Base-by-base conservation (phyloP, 192 early-diverging fungal species). In the Bifiguratus adelaidae region DNA sequence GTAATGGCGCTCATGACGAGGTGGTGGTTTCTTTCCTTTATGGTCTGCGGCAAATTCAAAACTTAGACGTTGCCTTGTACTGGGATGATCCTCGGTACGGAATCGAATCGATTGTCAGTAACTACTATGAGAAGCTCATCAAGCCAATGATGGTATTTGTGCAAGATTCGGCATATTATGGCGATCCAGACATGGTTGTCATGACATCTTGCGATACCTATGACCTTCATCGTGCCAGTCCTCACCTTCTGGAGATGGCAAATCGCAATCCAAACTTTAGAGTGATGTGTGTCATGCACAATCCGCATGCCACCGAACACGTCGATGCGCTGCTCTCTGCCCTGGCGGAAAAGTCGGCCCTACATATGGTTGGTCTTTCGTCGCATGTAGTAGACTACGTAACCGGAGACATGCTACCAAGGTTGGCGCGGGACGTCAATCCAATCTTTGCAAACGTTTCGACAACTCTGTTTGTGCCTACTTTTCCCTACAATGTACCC, bases 341-440 rank as follows among this genome's bases (percentile, higher is more conserved):
- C 9, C 20, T 45, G 18, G 44, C n/a, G 4, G 7, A 45, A 28
- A 45, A 45, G 32, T 26, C 28, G 9, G 15, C 21, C 21, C 4
- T 45, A 7, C 29, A 26, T 12, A 45, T 45, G 44, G 44, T 45
- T 18, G 44, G 44, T 0, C 44, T 45, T 2, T 45, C 44, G 7
- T 30, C 44, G 13, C 44, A 45, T 30, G 44, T 45, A 18, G 44
- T 15, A 24, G 28, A 45, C 0, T 45, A 45, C 21, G 9, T 45
- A 1, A 30, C 29, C 18, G 27, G 32, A 9, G 13, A 13, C 7
- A 28, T 5, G 15, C 24, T 45, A 7, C 27, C 28, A 15, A 8
- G 32, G 13, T 8, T 45, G 9, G 44, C 27, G 8, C 9, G 25
- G 25, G 44, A 45, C 2, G 18, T 30, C 15, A 16, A 45, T 7